Percentiles rank a stretch among this genome's conserved stretches.
phyloP scores from a whole-genome alignment of 2,329 filamentous ascomycete genomes.

The Trichoderma pleuroti region DNA sequence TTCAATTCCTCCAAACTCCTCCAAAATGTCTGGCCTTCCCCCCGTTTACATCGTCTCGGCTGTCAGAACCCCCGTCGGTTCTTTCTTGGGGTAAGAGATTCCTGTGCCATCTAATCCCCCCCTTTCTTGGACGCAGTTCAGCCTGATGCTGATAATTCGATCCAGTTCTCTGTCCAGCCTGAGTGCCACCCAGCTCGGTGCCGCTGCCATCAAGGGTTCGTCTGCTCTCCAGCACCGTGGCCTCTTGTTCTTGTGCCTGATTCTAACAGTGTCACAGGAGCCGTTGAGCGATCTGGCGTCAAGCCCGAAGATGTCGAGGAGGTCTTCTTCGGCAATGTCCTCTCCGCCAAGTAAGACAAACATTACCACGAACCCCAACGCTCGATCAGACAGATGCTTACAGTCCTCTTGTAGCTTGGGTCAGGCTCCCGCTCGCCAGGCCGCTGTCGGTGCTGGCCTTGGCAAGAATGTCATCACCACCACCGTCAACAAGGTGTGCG shows the following conservation, averaged over 20 bases:
- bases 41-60: conserved; percentile 95
- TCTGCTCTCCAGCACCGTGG: not conserved
- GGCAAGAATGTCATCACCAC: conserved; percentile 76
- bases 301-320: conserved; percentile 90
- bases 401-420: conserved; percentile 64
- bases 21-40: conserved; percentile 72
- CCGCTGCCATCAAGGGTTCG: conserved; percentile 87
- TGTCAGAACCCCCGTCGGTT: conserved; percentile 85
- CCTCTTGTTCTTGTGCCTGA: not conserved
- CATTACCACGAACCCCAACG: not conserved
- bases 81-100: conserved; percentile 75
- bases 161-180: conserved; percentile 81
- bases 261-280: conserved; percentile 45
- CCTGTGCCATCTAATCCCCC: not conserved
- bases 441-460: conserved; percentile 84
- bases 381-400: not conserved
- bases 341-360: conserved; percentile 80
- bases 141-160: not conserved
- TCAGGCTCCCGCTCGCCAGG: conserved; percentile 94
- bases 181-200: conserved; percentile 80
- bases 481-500: conserved; percentile 98
- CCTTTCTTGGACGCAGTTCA: not conserved
- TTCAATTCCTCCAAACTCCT: not conserved
- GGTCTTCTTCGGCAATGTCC: conserved; percentile 96
- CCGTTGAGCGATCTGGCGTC: conserved; percentile 82